Percentiles rank a stretch among this genome's conserved stretches.
These are phyloP conservation scores for Plenodomus lindquistii DNA, from an alignment of 2,329 filamentous ascomycete genomes.

Conservation along the genomic window DNA sequence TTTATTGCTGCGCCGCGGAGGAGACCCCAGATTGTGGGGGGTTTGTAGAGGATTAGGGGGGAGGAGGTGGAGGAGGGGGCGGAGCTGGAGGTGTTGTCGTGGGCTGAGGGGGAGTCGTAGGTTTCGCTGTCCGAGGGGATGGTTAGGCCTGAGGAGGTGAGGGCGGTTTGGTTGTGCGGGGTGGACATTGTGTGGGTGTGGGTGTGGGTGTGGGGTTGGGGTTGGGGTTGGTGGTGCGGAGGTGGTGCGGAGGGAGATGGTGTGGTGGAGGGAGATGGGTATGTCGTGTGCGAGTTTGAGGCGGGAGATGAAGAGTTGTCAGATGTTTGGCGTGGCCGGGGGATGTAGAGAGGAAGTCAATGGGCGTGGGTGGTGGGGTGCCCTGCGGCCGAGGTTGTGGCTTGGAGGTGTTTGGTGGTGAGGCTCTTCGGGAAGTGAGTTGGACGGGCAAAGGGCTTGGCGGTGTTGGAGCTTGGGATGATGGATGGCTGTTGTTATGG, in stretches of 20 bases:
- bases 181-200: not conserved
- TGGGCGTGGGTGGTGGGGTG: not conserved
- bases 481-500: constrained; percentile 1
- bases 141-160: constrained; percentile 60
- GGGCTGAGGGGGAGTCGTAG: constrained; percentile 62
- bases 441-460: constrained; percentile 18
- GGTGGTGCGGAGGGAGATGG: not conserved
- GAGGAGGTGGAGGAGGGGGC: constrained; percentile 66
- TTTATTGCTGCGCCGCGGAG: constrained; percentile 92
- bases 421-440: constrained; percentile 13
- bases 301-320: not conserved
- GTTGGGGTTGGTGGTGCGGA: not conserved
- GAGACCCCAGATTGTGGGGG: constrained; percentile 84
- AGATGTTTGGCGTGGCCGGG: not conserved
- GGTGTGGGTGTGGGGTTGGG: not conserved
- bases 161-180: not conserved
- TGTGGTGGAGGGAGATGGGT: too few species aligned
- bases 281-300: not conserved
- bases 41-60: constrained; percentile 82
- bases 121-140: constrained; percentile 83
- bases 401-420: constrained; percentile 13
- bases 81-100: constrained; percentile 62
- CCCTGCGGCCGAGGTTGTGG: constrained; percentile 16
- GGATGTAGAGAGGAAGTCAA: too few species aligned
- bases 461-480: constrained; percentile 13